Conservation (phyloP, 139 green algal species). For the Chlorella ohadii region DNA sequence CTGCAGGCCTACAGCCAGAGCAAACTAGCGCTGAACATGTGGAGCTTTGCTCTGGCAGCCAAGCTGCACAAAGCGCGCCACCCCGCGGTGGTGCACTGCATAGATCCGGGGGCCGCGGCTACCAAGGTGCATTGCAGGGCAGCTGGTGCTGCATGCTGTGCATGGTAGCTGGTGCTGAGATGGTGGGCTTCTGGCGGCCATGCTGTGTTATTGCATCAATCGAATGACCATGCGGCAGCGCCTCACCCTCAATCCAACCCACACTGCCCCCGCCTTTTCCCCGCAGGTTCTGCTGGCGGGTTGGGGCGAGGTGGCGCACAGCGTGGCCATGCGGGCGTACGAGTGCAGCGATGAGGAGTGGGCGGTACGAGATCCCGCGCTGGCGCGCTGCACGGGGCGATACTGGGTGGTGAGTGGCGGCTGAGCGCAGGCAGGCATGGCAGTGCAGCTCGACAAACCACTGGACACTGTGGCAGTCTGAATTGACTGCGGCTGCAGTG, state of each 20-base stretch:
- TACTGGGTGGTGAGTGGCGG: background rate
- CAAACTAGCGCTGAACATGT: slow-evolving; percentile 42
- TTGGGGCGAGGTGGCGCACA: slow-evolving; percentile 25
- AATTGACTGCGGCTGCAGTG: too few relatives aligned
- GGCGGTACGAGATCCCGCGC: background rate
- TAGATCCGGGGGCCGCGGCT: background rate
- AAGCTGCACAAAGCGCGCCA: slow-evolving; percentile 18
- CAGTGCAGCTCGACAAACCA: too few relatives aligned
- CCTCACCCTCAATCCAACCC: too few relatives aligned
- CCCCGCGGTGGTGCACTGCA: slow-evolving; percentile 13
- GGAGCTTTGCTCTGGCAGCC: background rate
- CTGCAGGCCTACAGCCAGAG: slow-evolving; percentile 11
- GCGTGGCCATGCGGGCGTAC: background rate
- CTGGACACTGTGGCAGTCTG: too few relatives aligned
- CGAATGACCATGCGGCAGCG: too few relatives aligned
- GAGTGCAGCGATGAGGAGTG: slow-evolving; percentile 7
- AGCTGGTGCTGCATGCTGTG: background rate
- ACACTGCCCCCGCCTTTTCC: background rate
- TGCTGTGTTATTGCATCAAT: too few relatives aligned
- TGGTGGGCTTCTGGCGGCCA: too few relatives aligned
- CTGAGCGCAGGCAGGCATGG: too few relatives aligned
- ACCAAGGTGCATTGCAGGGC: background rate
- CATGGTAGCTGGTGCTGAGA: background rate
- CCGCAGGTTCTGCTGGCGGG: slow-evolving; percentile 4
- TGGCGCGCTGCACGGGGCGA: slow-evolving; percentile 1